Evolutionary conservation across 1,284 basidiomycete genomes (phyloP).

Genomic region (Megacollybia platyphylla): DNA sequence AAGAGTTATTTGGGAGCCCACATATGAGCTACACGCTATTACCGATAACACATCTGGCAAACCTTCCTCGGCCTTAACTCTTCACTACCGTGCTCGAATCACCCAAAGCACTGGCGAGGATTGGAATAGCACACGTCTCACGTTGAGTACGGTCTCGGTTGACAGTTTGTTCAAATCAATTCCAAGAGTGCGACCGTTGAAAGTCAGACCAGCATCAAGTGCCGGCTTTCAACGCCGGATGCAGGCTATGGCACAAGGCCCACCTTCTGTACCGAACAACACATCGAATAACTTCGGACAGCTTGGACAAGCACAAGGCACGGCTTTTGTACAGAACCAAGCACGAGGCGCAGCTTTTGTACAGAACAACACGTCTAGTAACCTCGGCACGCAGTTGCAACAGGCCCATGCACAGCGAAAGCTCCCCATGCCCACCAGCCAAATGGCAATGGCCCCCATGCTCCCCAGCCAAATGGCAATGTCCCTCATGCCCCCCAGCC

Average conservation of each 20-base stretch:
- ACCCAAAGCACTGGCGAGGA: conserved; percentile 47
- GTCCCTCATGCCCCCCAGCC: too few species aligned
- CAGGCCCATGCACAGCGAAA: too few species aligned
- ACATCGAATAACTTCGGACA: too few species aligned
- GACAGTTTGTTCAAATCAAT: conserved; percentile 19
- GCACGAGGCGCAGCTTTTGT: too few species aligned
- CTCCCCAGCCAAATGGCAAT: too few species aligned
- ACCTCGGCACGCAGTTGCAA: too few species aligned
- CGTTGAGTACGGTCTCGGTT: conserved; percentile 34
- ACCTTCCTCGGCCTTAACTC: conserved; percentile 26
- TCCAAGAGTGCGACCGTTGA: conserved; percentile 19
- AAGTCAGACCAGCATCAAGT: conserved; percentile 12
- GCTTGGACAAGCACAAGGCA: too few species aligned
- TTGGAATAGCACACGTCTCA: conserved; percentile 36
- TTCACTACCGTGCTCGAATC: conserved; percentile 13
- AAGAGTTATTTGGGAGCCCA: conserved; percentile 35
- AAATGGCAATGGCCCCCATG: too few species aligned
- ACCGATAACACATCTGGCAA: conserved; percentile 25
- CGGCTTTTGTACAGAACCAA: too few species aligned
- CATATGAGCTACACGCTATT: conserved; percentile 44
- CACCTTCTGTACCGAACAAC: too few species aligned
- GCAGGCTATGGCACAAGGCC: background rate
- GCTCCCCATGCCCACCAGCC: too few species aligned
- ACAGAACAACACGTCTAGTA: too few species aligned
- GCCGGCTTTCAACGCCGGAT: background rate